Conservation (phyloP, 768 basidiomycete genomes). For the Leccinum subgranulosum region DNA sequence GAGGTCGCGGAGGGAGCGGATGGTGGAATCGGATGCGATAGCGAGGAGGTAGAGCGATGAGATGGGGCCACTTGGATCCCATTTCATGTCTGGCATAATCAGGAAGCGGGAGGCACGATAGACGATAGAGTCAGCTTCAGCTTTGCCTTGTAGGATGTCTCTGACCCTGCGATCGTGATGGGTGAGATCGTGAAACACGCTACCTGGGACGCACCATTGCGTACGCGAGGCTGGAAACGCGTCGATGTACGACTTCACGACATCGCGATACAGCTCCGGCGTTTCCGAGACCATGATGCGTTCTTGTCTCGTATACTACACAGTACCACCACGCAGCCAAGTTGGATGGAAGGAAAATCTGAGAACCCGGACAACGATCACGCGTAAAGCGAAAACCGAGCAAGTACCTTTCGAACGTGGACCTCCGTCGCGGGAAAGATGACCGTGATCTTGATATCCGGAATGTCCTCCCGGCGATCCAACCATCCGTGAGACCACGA, state of each 20-base stretch:
- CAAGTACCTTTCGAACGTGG: slow-evolving; percentile 68
- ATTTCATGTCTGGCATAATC: slow-evolving; percentile 95
- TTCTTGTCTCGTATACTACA: slow-evolving; percentile 74
- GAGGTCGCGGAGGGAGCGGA: slow-evolving; percentile 79
- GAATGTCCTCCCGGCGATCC: slow-evolving; percentile 29
- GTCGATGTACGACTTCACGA: slow-evolving; percentile 78
- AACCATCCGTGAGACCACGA: slow-evolving; percentile 78
- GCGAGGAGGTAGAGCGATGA: slow-evolving; percentile 83
- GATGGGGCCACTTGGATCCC: slow-evolving; percentile 71
- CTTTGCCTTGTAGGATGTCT: slow-evolving; percentile 73
- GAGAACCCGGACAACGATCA: background rate
- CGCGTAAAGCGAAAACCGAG: background rate
- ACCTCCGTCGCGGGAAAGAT: slow-evolving; percentile 88
- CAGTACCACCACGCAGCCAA: background rate
- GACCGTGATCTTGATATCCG: slow-evolving; percentile 81
- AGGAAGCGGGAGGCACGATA: slow-evolving; percentile 63
- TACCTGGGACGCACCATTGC: slow-evolving; percentile 56
- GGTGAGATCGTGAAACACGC: background rate
- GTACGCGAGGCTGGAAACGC: slow-evolving; percentile 74
- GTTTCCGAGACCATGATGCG: slow-evolving; percentile 79
- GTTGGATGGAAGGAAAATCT: background rate
- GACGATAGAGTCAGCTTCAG: slow-evolving; percentile 73
- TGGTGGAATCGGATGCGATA: slow-evolving; percentile 56
- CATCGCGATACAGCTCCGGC: slow-evolving; percentile 61
- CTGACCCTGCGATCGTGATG: slow-evolving; percentile 58